Conservation (phyloP, 2,329 filamentous ascomycete species). For the Hysterium pulicare region DNA sequence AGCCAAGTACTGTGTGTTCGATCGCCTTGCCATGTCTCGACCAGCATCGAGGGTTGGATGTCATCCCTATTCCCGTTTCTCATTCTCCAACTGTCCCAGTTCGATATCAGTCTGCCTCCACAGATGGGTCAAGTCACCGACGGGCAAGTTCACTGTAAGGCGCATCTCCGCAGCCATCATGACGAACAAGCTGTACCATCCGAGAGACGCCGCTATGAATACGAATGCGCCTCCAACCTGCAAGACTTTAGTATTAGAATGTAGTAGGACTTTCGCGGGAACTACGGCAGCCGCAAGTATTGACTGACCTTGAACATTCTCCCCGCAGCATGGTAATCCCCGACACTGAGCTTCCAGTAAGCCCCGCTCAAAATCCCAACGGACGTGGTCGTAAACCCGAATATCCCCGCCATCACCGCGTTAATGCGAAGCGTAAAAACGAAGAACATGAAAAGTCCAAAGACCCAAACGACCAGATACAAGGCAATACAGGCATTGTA, state of each 20-base stretch:
- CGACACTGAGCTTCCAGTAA: constrained; percentile 44
- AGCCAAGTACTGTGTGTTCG: too few species aligned
- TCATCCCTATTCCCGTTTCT: background rate
- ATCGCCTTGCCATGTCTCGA: too few species aligned
- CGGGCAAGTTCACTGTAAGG: constrained; percentile 44
- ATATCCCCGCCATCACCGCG: constrained; percentile 45
- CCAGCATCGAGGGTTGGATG: too few species aligned
- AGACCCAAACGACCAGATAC: constrained; percentile 49
- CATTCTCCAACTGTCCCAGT: background rate
- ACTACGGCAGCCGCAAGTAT: too few species aligned
- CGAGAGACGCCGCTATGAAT: constrained; percentile 43
- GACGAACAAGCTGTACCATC: constrained; percentile 50
- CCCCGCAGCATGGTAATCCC: constrained; percentile 38
- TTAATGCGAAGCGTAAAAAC: constrained; percentile 49
- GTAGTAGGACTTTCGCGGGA: background rate
- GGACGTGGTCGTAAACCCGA: constrained; percentile 41
- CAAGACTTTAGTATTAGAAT: background rate
- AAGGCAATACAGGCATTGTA: constrained; percentile 47
- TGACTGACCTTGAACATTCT: constrained; percentile 44
- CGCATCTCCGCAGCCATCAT: constrained; percentile 51
- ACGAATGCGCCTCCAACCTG: constrained; percentile 24
- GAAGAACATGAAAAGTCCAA: constrained; percentile 48
- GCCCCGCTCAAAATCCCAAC: constrained; percentile 44
- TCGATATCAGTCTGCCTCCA: constrained; percentile 25
- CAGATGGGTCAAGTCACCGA: constrained; percentile 47